Evolutionary conservation across 345 rosid species (phyloP), one percentile per base, ranked within the genome.

Genomic region (Mallotus nudiflorus): DNA sequence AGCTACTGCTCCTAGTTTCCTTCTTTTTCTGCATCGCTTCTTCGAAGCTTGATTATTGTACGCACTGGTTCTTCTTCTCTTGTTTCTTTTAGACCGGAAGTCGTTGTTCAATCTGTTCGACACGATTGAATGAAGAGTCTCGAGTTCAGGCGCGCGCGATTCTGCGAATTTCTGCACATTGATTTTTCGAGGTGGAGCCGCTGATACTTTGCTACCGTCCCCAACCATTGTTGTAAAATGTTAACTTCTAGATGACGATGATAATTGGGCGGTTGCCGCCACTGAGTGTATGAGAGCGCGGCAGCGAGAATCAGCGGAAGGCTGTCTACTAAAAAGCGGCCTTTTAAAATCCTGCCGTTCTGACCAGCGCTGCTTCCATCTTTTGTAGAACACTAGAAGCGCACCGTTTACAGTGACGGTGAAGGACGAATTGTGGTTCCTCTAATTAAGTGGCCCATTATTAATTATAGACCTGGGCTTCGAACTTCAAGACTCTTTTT

Each of bases 51-150:
- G 79, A 59, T 74, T 85, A 58, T 89, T 84, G 53, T 79, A 82
- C 42, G 93, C 74, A 19, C 89, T 86, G 72, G 97, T 91, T 78
- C 97, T 88, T 83, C 97, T 87, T 72, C 91, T 88, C 87, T 90
- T 82, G 85, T 86, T 85, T 80, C 93, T 82, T 71, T 73, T 74
- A 49, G 92, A 87, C 33, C 82, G 61, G 67, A 89, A 91, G 79
- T 91, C 80, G 46, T 85, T 85, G 63, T 77, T 78, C 74, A 85
- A 62, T 52, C 92, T 85, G 62, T 74, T 56, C 3, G 92, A 72
- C 15, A 89, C 79, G 24, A 83, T 72, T 0, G 91, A 88, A 81
- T 86, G 85, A 65, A 91, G 91, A 27, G 88, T 65, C 42, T 87
- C 93, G 33, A 91, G 82, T 81, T 91, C 97, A 8, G 83, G 33